Evolutionary conservation across 331 rosid genomes (phyloP).

Genomic region (Stylosanthes scabra): DNA sequence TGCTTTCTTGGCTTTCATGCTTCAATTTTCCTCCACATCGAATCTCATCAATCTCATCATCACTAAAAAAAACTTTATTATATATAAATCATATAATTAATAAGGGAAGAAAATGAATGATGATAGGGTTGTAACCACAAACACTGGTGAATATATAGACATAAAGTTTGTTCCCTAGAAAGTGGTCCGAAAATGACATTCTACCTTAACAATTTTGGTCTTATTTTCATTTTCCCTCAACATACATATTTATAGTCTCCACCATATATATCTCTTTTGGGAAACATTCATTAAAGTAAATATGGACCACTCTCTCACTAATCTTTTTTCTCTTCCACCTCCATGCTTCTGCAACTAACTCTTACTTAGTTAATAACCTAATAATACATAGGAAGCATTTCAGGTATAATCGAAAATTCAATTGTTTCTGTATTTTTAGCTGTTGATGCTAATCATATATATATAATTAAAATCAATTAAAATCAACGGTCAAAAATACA

Average conservation of each 20-base stretch:
- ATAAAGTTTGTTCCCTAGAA: conserved; percentile 36
- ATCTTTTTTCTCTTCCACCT: conserved; percentile 9
- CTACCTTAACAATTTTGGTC: conserved; percentile 36
- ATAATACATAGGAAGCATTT: neutral
- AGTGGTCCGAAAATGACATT: conserved; percentile 44
- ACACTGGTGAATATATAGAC: conserved; percentile 3
- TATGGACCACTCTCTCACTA: conserved; percentile 31
- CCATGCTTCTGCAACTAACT: neutral
- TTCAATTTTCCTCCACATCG: no score
- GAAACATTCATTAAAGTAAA: conserved; percentile 46
- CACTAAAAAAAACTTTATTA: no score
- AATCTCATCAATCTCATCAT: no score
- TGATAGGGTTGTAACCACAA: neutral
- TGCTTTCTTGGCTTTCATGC: no score
- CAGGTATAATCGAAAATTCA: no score
- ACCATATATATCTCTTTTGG: conserved; percentile 37
- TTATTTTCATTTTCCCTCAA: conserved; percentile 27
- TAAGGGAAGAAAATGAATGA: neutral
- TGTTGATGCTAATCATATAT: no score
- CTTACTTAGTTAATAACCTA: neutral
- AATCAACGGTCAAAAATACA: no score
- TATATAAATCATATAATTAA: neutral
- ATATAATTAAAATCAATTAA: no score
- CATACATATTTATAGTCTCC: conserved; percentile 30
- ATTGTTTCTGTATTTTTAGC: no score